Conservation (phyloP, 1,284 basidiomycete species). For the Cutaneotrichosporon sp. region DNA sequence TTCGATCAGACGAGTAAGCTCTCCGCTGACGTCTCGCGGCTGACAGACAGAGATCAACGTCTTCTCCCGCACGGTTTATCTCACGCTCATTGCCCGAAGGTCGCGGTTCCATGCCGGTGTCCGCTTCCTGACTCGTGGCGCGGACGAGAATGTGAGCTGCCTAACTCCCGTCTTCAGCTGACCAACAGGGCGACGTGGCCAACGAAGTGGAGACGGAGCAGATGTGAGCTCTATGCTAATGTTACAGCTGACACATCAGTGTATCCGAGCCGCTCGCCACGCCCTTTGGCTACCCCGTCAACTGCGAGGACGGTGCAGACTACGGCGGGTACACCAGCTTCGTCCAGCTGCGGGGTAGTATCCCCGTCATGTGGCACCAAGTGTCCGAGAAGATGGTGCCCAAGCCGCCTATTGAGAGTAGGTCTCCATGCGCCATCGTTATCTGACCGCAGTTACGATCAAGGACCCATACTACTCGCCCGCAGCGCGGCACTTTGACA, state of each 20-base stretch:
- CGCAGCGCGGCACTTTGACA: constrained; percentile 90
- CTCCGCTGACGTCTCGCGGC: constrained; percentile 25
- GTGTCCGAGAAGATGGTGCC: constrained; percentile 87
- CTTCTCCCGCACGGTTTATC: constrained; percentile 84
- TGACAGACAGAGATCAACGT: constrained; percentile 75
- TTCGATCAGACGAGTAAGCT: constrained; percentile 98
- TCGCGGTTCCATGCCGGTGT: constrained; percentile 97
- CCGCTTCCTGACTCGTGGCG: constrained; percentile 90
- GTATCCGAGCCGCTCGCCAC: constrained; percentile 93
- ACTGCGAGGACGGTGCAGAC: constrained; percentile 52
- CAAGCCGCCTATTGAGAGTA: constrained; percentile 92
- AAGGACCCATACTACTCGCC: constrained; percentile 95
- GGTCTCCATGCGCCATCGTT: constrained; percentile 39
- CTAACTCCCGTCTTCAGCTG: not conserved
- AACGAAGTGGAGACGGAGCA: constrained; percentile 99
- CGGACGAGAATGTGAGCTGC: constrained; percentile 65
- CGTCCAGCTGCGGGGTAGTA: constrained; percentile 94
- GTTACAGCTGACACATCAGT: constrained; percentile 23
- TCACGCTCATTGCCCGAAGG: constrained; percentile 90
- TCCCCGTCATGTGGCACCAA: constrained; percentile 95
- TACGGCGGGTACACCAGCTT: constrained; percentile 85
- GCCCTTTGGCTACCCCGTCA: constrained; percentile 65
- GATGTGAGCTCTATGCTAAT: constrained; percentile 57
- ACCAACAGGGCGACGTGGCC: constrained; percentile 83
- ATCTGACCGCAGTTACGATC: constrained; percentile 68